Evolutionary conservation across 345 rosid genomes (phyloP).

Genomic region (Boechera divaricarpa): DNA sequence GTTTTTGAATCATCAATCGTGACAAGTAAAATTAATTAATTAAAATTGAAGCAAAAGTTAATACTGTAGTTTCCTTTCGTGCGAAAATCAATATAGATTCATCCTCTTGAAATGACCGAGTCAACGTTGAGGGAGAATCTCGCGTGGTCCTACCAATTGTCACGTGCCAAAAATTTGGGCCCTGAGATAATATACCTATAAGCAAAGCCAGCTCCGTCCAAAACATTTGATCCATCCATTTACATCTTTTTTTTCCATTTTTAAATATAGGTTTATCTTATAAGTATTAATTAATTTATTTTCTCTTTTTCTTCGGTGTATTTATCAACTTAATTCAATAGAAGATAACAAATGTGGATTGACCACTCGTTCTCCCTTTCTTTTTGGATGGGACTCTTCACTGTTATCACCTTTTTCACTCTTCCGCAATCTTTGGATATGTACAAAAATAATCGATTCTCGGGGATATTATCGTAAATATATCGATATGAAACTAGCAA

Average conservation of each 20-base stretch:
- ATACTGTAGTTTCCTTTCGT: not conserved
- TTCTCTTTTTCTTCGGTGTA: not conserved
- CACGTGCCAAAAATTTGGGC: constrained; percentile 43
- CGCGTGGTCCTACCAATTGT: constrained; percentile 18
- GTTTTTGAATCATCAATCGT: no score
- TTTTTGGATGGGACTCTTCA: constrained; percentile 37
- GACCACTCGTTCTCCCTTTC: constrained; percentile 38
- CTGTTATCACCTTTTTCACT: constrained; percentile 12
- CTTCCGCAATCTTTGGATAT: constrained; percentile 43
- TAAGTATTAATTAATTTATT: not conserved
- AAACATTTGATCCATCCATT: constrained; percentile 42
- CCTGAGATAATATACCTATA: constrained; percentile 35
- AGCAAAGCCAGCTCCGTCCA: constrained; percentile 42
- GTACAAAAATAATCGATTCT: constrained; percentile 10
- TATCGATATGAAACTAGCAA: constrained; percentile 8
- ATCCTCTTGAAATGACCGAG: constrained; percentile 41
- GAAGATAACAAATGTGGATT: constrained; percentile 23
- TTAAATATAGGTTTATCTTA: constrained; percentile 3
- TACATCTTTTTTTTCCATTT: constrained; percentile 24
- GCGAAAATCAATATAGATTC: constrained; percentile 1
- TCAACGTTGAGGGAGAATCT: constrained; percentile 39
- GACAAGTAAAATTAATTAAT: no score
- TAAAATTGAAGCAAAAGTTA: no score
- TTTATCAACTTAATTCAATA: constrained; percentile 9
- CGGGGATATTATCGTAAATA: not conserved